These are phyloP conservation scores for Stygiomarasmius scandens DNA, from an alignment of 1,284 basidiomycete genomes.

Conservation along the genomic window DNA sequence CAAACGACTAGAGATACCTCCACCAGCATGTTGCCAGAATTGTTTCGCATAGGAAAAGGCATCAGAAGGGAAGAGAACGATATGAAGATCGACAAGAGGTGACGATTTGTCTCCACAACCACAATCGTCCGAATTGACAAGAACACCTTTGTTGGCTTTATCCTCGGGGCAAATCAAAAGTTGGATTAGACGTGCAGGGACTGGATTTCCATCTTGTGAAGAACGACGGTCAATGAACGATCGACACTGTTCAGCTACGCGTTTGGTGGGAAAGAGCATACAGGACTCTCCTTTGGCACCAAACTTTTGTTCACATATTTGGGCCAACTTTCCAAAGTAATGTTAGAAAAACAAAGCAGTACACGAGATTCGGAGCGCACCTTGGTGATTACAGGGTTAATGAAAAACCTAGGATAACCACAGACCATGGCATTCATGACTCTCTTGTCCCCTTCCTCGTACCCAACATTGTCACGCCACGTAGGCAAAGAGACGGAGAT, in stretches of 20 bases:
- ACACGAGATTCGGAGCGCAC: slow-evolving; percentile 50
- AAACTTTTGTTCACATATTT: slow-evolving; percentile 79
- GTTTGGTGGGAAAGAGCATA: slow-evolving; percentile 78
- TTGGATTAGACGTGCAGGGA: slow-evolving; percentile 70
- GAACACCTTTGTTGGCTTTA: slow-evolving; percentile 32
- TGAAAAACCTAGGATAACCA: slow-evolving; percentile 98
- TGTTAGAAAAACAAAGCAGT: neutral
- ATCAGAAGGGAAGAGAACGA: slow-evolving; percentile 78
- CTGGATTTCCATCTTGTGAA: slow-evolving; percentile 37
- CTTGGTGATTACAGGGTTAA: slow-evolving; percentile 87
- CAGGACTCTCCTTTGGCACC: slow-evolving; percentile 70
- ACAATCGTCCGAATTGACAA: slow-evolving; percentile 26
- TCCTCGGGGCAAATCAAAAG: slow-evolving; percentile 73
- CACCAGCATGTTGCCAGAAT: slow-evolving; percentile 96
- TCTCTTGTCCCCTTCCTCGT: slow-evolving; percentile 90
- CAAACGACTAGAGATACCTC: slow-evolving; percentile 86
- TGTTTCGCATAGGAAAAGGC: slow-evolving; percentile 77
- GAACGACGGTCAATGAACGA: slow-evolving; percentile 70
- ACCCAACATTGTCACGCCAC: slow-evolving; percentile 93
- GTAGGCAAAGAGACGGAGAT: slow-evolving; percentile 97
- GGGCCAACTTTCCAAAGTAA: slow-evolving; percentile 61
- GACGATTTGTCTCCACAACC: slow-evolving; percentile 19
- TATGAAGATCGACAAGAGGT: slow-evolving; percentile 65
- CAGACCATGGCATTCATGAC: slow-evolving; percentile 84
- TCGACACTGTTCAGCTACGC: slow-evolving; percentile 74